These are phyloP conservation scores for Cryptosporidium felis DNA, from an alignment of 169 alveolate genomes.

Conservation along the genomic window DNA sequence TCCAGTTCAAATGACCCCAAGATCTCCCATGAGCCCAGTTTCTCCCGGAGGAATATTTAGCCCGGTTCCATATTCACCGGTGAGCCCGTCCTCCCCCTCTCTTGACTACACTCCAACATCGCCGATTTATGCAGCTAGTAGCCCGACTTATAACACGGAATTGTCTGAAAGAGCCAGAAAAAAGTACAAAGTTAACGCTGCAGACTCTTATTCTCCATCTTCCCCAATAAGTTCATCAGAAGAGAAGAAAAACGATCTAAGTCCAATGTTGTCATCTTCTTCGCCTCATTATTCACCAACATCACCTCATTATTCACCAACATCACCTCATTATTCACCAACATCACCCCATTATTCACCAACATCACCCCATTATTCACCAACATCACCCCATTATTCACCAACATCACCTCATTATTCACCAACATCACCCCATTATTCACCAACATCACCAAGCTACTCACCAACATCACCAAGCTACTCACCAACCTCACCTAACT, in stretches of 20 bases:
- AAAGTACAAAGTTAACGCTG: conserved; percentile 23
- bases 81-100: conserved; percentile 84
- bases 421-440: conserved; percentile 84
- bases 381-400: conserved; percentile 87
- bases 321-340: conserved; percentile 91
- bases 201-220: background rate
- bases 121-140: conserved; percentile 59
- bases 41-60: conserved; percentile 89
- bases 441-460: conserved; percentile 89
- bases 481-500: conserved; percentile 81
- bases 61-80: conserved; percentile 86
- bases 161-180: conserved; percentile 45
- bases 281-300: conserved; percentile 85
- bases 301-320: conserved; percentile 86
- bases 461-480: conserved; percentile 90
- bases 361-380: conserved; percentile 83
- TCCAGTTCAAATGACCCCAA: conserved; percentile 72
- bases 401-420: conserved; percentile 74
- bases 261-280: conserved; percentile 66
- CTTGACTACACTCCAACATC: conserved; percentile 67
- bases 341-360: conserved; percentile 88
- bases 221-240: conserved; percentile 54
- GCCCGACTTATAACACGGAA: conserved; percentile 47
- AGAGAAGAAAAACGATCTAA: background rate
- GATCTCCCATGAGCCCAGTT: conserved; percentile 72